phyloP scores from a whole-genome alignment of 768 basidiomycete species.

The Paxillus involutus region DNA sequence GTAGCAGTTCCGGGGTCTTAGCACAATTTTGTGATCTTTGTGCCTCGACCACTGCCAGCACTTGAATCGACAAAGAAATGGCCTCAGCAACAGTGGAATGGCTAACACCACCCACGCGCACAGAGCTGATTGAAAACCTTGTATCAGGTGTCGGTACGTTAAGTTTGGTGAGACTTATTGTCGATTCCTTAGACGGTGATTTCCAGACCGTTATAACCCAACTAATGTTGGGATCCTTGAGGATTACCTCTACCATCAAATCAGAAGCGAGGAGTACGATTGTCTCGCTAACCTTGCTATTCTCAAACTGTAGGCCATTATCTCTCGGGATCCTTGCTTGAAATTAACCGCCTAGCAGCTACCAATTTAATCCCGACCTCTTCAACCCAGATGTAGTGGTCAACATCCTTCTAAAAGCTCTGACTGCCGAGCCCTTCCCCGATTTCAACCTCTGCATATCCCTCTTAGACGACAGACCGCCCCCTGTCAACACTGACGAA shows the following conservation, averaged over 20 bases:
- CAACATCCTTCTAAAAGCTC: conserved; percentile 91
- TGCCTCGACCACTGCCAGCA: background rate
- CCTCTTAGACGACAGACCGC: conserved; percentile 76
- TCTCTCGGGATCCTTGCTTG: background rate
- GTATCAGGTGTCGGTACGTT: conserved; percentile 85
- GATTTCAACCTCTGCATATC: conserved; percentile 96
- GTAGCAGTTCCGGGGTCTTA: conserved; percentile 8
- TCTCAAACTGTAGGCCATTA: conserved; percentile 70
- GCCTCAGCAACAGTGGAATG: conserved; percentile 52
- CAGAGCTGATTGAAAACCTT: conserved; percentile 86
- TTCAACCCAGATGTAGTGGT: conserved; percentile 92
- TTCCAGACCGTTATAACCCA: conserved; percentile 93
- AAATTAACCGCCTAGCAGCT: conserved; percentile 44
- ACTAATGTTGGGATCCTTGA: conserved; percentile 91
- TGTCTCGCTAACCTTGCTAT: conserved; percentile 94
- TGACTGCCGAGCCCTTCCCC: conserved; percentile 81
- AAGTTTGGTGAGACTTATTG: background rate
- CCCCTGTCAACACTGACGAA: conserved; percentile 61
- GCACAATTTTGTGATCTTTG: background rate
- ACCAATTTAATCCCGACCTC: conserved; percentile 94
- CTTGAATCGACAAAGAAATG: conserved; percentile 18
- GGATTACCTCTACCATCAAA: conserved; percentile 96
- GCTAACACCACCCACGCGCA: conserved; percentile 74
- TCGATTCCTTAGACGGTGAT: conserved; percentile 1
- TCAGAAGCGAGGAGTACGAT: conserved; percentile 89